Conservation (phyloP, 352 stramenopile genomes). For the Pilasporangium apinafurcum region DNA sequence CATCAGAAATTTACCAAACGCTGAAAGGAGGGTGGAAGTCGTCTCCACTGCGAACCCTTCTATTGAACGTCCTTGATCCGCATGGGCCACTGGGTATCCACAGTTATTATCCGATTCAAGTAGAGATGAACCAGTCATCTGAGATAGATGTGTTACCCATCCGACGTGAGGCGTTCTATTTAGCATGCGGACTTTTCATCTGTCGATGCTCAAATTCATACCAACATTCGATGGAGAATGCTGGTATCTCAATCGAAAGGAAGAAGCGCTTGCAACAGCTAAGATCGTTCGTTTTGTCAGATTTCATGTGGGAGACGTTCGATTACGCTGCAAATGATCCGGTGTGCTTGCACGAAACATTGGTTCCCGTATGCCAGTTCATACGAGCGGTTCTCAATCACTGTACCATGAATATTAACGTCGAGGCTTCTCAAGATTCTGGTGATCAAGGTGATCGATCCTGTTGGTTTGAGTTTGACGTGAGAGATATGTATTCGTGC, state of each 20-base stretch:
- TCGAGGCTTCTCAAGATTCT: not conserved
- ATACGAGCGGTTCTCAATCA: slow-evolving; percentile 62
- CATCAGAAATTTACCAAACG: slow-evolving; percentile 73
- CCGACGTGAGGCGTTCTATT: slow-evolving; percentile 72
- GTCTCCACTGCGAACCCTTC: slow-evolving; percentile 59
- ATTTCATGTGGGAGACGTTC: slow-evolving; percentile 52
- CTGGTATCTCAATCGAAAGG: not conserved
- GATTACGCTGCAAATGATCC: slow-evolving; percentile 14
- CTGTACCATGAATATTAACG: slow-evolving; percentile 32
- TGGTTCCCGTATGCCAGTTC: slow-evolving; percentile 65
- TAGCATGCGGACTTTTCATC: slow-evolving; percentile 63
- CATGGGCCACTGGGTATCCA: slow-evolving; percentile 74
- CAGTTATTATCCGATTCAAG: slow-evolving; percentile 72
- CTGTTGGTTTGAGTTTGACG: slow-evolving; percentile 18
- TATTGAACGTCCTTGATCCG: slow-evolving; percentile 75
- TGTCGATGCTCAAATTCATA: slow-evolving; percentile 63
- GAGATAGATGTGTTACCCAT: slow-evolving; percentile 37
- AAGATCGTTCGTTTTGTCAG: slow-evolving; percentile 47
- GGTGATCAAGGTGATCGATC: not conserved
- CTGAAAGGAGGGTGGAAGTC: slow-evolving; percentile 45
- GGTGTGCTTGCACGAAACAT: slow-evolving; percentile 40
- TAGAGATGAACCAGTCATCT: not conserved
- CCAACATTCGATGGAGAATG: slow-evolving; percentile 27
- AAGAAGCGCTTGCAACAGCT: slow-evolving; percentile 21
- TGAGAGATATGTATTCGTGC: slow-evolving; percentile 3